These are phyloP conservation scores for Tulasnella sp. DNA, from an alignment of 768 basidiomycete genomes.

Conservation along the genomic window DNA sequence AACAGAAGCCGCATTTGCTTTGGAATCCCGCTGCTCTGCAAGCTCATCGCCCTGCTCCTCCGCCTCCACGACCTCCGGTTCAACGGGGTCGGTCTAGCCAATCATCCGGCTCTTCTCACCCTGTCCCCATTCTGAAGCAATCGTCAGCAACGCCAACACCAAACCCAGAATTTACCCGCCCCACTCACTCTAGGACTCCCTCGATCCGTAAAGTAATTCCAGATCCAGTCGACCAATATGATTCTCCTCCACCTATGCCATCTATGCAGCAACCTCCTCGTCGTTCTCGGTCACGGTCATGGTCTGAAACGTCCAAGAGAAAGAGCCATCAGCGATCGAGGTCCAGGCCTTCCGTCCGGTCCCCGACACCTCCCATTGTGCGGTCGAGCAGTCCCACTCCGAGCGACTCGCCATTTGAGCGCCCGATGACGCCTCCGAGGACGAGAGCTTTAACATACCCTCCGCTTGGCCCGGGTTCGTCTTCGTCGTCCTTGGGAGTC, in stretches of 20 bases:
- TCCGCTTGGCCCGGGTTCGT: conserved; percentile 8
- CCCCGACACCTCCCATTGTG: conserved; percentile 27
- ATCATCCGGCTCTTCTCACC: conserved; percentile 3
- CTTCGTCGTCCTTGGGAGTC: conserved; percentile 9
- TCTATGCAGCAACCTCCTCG: background rate
- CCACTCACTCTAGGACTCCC: background rate
- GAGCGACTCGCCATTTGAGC: background rate
- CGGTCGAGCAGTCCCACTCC: conserved; percentile 9
- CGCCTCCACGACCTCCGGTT: conserved; percentile 17
- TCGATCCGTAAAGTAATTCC: background rate
- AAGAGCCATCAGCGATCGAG: conserved; percentile 7
- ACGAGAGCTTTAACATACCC: background rate
- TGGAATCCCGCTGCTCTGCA: background rate
- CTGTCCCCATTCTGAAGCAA: background rate
- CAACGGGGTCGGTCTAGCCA: conserved; percentile 1
- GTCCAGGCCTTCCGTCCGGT: conserved; percentile 15
- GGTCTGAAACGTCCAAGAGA: background rate
- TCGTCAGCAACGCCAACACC: background rate
- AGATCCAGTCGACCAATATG: conserved; percentile 10
- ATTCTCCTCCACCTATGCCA: conserved; percentile 4
- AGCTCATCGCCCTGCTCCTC: conserved; percentile 9
- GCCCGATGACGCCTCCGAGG: background rate
- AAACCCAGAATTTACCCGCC: background rate
- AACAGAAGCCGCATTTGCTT: background rate
- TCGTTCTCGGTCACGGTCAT: conserved; percentile 8